Percentiles rank a stretch among this genome's conserved stretches.
Evolutionary conservation across 2,329 filamentous ascomycete species (phyloP).

Genomic region (Penicillium olsonii): DNA sequence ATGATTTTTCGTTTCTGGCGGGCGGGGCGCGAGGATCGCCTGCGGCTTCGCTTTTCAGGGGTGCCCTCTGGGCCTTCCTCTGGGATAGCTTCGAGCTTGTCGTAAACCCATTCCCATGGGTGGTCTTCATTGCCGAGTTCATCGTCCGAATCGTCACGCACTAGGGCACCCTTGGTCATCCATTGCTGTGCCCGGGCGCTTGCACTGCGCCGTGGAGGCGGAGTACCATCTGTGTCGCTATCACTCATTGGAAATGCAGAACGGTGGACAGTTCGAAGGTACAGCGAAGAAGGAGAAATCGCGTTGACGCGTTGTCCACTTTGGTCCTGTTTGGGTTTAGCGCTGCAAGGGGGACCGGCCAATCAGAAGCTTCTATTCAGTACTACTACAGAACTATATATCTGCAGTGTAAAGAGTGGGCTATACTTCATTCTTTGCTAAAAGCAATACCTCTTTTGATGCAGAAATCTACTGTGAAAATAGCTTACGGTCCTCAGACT

Average conservation of each 20-base stretch:
- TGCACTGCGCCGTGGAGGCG: constrained; percentile 23
- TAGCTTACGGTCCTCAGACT: no score
- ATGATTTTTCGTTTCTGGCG: constrained; percentile 59
- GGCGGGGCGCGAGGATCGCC: constrained; percentile 32
- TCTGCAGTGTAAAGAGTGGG: no score
- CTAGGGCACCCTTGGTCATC: constrained; percentile 63
- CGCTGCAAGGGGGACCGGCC: constrained; percentile 6
- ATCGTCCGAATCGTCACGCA: constrained; percentile 81
- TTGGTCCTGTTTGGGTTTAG: constrained; percentile 32
- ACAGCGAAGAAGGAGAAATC: constrained; percentile 16
- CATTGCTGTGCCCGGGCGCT: constrained; percentile 47
- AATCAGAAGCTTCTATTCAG: constrained; percentile 20
- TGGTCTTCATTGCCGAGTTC: constrained; percentile 74
- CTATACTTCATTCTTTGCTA: no score
- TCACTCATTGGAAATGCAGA: constrained; percentile 6
- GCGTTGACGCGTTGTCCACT: constrained; percentile 38
- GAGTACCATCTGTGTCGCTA: constrained; percentile 17
- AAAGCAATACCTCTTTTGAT: no score
- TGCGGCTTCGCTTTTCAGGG: constrained; percentile 27
- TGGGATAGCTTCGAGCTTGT: constrained; percentile 25
- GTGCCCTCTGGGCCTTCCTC: constrained; percentile 15
- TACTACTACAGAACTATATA: no score
- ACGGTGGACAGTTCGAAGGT: constrained; percentile 1
- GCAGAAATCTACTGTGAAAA: no score
- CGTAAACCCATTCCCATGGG: constrained; percentile 79